A percentile compares a stretch with the other conserved stretches of the same genome.
These are phyloP conservation scores for Neltuma alba DNA, from an alignment of 306 rosid species.

Conservation along the genomic window DNA sequence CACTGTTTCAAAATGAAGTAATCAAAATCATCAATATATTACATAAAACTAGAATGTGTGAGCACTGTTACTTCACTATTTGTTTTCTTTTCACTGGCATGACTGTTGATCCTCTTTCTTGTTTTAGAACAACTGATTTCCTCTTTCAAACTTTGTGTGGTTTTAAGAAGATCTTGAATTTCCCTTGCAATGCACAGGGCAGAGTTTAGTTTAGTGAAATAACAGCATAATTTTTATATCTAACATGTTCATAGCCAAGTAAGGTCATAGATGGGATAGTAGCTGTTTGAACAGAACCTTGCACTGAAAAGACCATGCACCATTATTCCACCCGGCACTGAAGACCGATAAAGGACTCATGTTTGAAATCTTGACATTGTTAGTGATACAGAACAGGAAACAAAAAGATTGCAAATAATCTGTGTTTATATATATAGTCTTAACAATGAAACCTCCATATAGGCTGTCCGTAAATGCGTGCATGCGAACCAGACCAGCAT, in stretches of 20 bases:
- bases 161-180: no score
- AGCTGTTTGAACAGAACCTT: conserved; percentile 6
- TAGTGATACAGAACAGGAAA: neutral
- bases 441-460: neutral
- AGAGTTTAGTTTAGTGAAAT: neutral
- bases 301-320: conserved; percentile 1
- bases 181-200: no score
- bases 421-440: neutral
- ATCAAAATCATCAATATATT: no score
- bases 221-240: conserved; percentile 15
- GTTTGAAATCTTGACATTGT: neutral
- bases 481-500: conserved; percentile 5
- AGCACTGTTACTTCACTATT: no score
- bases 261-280: conserved; percentile 7
- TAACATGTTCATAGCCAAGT: conserved; percentile 12
- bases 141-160: no score
- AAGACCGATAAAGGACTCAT: conserved; percentile 10
- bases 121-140: no score
- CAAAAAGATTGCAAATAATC: neutral
- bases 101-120: no score
- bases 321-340: neutral
- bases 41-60: no score
- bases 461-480: neutral
- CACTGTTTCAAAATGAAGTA: no score
- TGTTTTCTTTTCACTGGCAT: no score